phyloP scores from a whole-genome alignment of 192 early-diverging fungal species.

The Podila minutissima region DNA sequence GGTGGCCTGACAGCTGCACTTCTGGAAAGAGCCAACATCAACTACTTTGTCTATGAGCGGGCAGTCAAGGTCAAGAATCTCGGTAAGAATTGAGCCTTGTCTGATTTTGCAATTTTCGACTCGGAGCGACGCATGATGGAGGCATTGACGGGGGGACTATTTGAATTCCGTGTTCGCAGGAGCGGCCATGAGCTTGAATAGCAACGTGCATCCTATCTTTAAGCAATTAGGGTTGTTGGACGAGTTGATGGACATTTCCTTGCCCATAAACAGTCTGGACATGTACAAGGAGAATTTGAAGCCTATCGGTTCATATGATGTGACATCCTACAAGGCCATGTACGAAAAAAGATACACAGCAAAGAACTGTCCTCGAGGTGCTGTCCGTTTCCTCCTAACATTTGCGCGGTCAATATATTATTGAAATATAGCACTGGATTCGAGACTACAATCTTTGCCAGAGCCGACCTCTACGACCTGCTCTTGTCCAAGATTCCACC shows the following conservation, averaged over 20 bases:
- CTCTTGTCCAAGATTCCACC: not conserved
- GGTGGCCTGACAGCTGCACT: not conserved
- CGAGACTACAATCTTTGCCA: not conserved
- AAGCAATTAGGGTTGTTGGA: constrained; percentile 1
- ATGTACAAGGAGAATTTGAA: not conserved
- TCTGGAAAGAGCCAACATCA: not conserved
- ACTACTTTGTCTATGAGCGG: not conserved
- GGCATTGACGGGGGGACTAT: too few relatives aligned
- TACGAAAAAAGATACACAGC: not conserved
- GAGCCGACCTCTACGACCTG: not conserved
- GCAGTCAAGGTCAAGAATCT: not conserved
- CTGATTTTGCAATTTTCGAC: too few relatives aligned
- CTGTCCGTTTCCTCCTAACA: not conserved
- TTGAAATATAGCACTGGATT: not conserved
- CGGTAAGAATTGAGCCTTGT: not conserved
- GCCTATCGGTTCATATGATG: not conserved
- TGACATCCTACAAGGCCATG: not conserved
- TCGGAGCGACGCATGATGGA: too few relatives aligned
- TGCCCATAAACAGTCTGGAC: not conserved
- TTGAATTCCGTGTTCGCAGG: not conserved
- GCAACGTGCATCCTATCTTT: not conserved
- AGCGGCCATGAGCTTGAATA: not conserved
- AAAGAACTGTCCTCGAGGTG: not conserved
- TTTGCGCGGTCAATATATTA: not conserved
- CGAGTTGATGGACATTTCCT: not conserved